Evolutionary conservation across 179 eudicot genomes (phyloP).

Genomic region (Silene coronaria): DNA sequence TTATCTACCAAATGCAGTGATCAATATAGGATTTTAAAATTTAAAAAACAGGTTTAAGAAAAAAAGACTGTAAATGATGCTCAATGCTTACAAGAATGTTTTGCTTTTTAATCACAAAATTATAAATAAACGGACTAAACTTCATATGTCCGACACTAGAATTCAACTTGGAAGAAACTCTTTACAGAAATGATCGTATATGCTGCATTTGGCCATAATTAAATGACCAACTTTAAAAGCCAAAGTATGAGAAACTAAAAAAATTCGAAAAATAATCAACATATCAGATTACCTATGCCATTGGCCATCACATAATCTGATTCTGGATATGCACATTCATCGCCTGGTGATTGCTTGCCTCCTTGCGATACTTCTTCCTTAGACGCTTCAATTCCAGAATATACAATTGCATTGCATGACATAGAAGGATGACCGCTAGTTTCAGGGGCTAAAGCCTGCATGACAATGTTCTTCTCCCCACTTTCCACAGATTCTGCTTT

Average conservation of each 20-base stretch:
- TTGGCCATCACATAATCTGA: conserved; percentile 53
- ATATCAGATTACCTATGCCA: conserved; percentile 47
- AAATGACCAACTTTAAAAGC: neutral
- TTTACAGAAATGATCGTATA: neutral
- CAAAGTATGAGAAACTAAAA: neutral
- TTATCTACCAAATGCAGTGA: too few relatives aligned
- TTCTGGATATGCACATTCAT: conserved; percentile 57
- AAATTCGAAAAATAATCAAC: neutral
- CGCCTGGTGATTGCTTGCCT: conserved; percentile 57
- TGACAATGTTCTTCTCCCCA: conserved; percentile 84
- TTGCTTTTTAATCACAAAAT: neutral
- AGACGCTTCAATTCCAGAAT: conserved; percentile 81
- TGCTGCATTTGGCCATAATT: neutral
- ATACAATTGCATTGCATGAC: conserved; percentile 93
- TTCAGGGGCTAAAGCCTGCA: conserved; percentile 51
- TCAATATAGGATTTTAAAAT: neutral
- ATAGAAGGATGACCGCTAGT: conserved; percentile 78
- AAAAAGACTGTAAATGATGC: neutral
- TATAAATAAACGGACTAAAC: neutral
- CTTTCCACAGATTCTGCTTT: conserved; percentile 94
- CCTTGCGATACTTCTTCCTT: conserved; percentile 96
- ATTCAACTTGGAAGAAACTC: neutral
- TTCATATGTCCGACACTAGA: neutral
- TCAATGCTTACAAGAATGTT: neutral
- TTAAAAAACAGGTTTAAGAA: neutral